Evolutionary conservation across 768 basidiomycete genomes (phyloP).

Genomic region (Suillus tomentosus): DNA sequence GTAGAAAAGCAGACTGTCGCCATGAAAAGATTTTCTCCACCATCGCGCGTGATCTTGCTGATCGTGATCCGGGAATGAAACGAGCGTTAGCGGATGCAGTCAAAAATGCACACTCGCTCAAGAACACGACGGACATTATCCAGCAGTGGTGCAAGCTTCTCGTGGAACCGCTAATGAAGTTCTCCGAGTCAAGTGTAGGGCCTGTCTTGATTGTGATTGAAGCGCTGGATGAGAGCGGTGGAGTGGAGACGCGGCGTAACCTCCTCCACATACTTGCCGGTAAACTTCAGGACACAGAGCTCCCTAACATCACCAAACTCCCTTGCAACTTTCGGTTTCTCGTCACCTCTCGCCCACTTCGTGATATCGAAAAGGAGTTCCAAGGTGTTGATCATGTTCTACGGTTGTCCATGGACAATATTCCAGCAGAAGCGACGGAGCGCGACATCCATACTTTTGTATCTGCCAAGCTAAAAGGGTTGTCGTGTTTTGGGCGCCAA

Average conservation of each 20-base stretch:
- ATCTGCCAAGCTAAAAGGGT: background rate
- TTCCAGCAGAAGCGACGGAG: background rate
- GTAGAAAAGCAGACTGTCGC: slow-evolving; percentile 1
- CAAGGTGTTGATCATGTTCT: background rate
- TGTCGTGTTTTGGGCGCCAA: no score
- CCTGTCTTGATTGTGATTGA: slow-evolving; percentile 30
- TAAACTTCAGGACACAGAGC: background rate
- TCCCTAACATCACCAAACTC: background rate
- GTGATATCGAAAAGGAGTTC: background rate
- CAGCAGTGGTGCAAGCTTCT: slow-evolving; percentile 23
- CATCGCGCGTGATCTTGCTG: slow-evolving; percentile 27
- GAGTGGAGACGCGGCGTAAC: slow-evolving; percentile 10
- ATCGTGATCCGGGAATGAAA: slow-evolving; percentile 13
- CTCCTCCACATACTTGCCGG: slow-evolving; percentile 24
- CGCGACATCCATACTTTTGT: background rate
- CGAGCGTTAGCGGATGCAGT: background rate
- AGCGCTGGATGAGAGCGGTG: slow-evolving; percentile 22
- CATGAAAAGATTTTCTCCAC: slow-evolving; percentile 30
- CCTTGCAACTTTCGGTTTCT: slow-evolving; percentile 13
- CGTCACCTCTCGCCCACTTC: slow-evolving; percentile 15
- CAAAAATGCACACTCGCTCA: background rate
- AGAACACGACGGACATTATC: background rate
- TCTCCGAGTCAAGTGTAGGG: slow-evolving; percentile 11
- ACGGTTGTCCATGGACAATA: background rate
- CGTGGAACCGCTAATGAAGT: slow-evolving; percentile 15